A percentile compares a stretch with the other conserved stretches of the same genome.
These are phyloP conservation scores for Rehmannia glutinosa DNA, from an alignment of 257 asterid species.

Conservation along the genomic window DNA sequence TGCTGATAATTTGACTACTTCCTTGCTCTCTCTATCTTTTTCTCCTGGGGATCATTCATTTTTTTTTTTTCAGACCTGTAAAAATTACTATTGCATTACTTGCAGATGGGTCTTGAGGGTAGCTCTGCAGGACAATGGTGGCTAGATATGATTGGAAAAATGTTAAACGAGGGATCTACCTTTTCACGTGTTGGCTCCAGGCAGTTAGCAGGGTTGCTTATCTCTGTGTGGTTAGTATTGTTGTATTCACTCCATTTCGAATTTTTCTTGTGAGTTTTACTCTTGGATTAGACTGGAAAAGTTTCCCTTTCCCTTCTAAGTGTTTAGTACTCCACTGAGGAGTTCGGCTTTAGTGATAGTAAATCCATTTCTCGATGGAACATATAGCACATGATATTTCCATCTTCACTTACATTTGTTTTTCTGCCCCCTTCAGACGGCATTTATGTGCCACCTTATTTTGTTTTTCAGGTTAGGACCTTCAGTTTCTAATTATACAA, in stretches of 20 bases:
- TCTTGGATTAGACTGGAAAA: not conserved
- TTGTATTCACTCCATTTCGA: not conserved
- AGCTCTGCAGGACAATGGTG: constrained; percentile 98
- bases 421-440: no score
- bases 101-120: constrained; percentile 98
- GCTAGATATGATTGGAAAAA: constrained; percentile 89
- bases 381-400: not conserved
- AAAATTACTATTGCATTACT: constrained; percentile 15
- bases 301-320: constrained; percentile 4
- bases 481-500: not conserved
- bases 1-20: not conserved
- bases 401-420: not conserved
- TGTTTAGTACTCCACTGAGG: not conserved
- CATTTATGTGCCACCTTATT: constrained; percentile 2
- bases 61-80: not conserved
- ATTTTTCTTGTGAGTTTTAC: not conserved
- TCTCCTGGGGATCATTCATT: not conserved
- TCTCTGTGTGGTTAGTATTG: constrained; percentile 81
- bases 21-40: not conserved
- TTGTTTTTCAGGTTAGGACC: not conserved
- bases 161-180: constrained; percentile 87
- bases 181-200: constrained; percentile 90
- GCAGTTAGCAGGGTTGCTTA: constrained; percentile 95
- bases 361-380: constrained; percentile 9
- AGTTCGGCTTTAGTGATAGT: not conserved